Conservation (phyloP, 768 basidiomycete genomes). For the Daedaleopsis sinensis region DNA sequence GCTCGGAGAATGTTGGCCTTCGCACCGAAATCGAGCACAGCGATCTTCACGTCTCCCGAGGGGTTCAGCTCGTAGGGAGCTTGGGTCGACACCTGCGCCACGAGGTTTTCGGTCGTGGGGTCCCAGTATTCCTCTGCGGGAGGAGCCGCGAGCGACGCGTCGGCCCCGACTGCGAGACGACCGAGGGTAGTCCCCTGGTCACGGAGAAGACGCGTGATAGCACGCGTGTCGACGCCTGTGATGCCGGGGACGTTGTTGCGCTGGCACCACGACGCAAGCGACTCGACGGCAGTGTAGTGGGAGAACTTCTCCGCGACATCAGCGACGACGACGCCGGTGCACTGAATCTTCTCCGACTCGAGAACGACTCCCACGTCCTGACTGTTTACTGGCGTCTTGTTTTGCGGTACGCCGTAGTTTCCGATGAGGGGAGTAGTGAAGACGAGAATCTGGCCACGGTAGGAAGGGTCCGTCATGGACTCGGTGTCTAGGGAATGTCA, state of each 20-base stretch:
- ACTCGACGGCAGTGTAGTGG: conserved; percentile 93
- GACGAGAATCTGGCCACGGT: conserved; percentile 96
- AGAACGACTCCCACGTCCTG: conserved; percentile 86
- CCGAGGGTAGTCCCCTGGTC: conserved; percentile 98
- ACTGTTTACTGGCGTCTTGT: conserved; percentile 69
- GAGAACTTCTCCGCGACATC: conserved; percentile 96
- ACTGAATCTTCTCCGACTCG: conserved; percentile 89
- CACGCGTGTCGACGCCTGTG: conserved; percentile 97
- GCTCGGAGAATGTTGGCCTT: conserved; percentile 97
- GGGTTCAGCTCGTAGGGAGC: conserved; percentile 85
- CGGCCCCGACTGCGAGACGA: conserved; percentile 81
- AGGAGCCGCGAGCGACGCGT: conserved; percentile 63
- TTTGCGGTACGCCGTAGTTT: conserved; percentile 94
- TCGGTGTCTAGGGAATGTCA: conserved; percentile 79
- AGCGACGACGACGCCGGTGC: conserved; percentile 89
- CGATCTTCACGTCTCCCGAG: conserved; percentile 85
- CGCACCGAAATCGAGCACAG: conserved; percentile 94
- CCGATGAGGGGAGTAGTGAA: conserved; percentile 99
- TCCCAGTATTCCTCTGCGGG: conserved; percentile 84
- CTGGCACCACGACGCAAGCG: conserved; percentile 90
- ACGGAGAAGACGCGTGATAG: conserved; percentile 90
- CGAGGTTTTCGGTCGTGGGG: conserved; percentile 88
- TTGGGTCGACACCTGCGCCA: conserved; percentile 90
- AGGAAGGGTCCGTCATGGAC: conserved; percentile 99
- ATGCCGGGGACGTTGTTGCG: conserved; percentile 90